Percentiles rank a stretch among this genome's conserved stretches.
These are phyloP conservation scores for Fusarium praegraminearum DNA, from an alignment of 2,329 filamentous ascomycete species.

Conservation along the genomic window DNA sequence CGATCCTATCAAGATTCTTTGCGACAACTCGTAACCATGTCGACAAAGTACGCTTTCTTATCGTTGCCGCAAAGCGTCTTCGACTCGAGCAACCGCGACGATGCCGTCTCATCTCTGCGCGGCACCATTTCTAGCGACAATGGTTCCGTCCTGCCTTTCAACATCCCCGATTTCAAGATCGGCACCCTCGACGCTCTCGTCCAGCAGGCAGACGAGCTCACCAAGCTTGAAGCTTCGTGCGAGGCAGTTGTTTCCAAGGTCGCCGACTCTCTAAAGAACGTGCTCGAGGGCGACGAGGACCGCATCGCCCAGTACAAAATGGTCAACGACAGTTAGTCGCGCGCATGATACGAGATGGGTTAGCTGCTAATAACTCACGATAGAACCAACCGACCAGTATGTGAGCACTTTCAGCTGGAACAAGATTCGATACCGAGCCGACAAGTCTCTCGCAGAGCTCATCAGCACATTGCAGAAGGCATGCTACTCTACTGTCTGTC, in stretches of 20 bases:
- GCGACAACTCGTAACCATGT: conserved; percentile 52
- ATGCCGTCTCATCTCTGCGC: conserved; percentile 82
- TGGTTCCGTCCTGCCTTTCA: conserved; percentile 80
- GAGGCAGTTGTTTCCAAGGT: conserved; percentile 89
- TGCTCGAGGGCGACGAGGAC: conserved; percentile 86
- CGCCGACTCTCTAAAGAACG: conserved; percentile 82
- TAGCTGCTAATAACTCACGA: conserved; percentile 44
- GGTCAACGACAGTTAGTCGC: conserved; percentile 86
- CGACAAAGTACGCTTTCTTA: conserved; percentile 82
- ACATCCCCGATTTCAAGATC: conserved; percentile 96
- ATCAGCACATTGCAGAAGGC: conserved; percentile 92
- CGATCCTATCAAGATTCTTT: conserved; percentile 9
- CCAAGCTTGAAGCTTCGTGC: conserved; percentile 85
- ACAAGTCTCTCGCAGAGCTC: conserved; percentile 88
- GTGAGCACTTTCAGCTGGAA: conserved; percentile 93
- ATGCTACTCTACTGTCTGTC: background rate
- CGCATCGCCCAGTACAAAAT: conserved; percentile 89
- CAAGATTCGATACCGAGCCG: conserved; percentile 95
- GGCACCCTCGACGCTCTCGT: conserved; percentile 95
- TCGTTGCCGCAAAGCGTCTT: conserved; percentile 91
- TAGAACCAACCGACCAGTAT: conserved; percentile 97
- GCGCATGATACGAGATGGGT: background rate
- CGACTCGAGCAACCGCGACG: conserved; percentile 81
- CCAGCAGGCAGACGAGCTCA: conserved; percentile 93
- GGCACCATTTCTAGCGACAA: conserved; percentile 79